Percentiles rank a stretch among this genome's conserved stretches.
Evolutionary conservation across 257 asterid species (phyloP).

Genomic region (Ehretia macrophylla): DNA sequence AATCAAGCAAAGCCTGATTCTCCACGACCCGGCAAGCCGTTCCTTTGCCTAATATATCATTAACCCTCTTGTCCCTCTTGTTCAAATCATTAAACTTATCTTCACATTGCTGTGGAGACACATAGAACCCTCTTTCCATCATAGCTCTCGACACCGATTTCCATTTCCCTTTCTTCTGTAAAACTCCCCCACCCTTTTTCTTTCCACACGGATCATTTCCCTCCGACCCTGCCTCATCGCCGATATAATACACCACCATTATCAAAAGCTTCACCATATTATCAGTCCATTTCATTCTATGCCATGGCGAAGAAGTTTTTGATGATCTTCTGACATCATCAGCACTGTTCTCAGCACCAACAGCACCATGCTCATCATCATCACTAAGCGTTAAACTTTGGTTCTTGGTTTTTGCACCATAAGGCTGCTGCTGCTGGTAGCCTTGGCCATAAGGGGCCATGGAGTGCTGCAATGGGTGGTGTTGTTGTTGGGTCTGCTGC

Average conservation of each 20-base stretch:
- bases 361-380: constrained; percentile 65
- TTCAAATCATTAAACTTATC: constrained; percentile 90
- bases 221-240: constrained; percentile 69
- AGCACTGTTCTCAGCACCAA: constrained; percentile 41
- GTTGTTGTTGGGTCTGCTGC: constrained; percentile 5
- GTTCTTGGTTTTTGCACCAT: constrained; percentile 36
- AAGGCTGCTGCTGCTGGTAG: constrained; percentile 21
- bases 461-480: constrained; percentile 12
- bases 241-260: constrained; percentile 80
- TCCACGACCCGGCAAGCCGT: constrained; percentile 80
- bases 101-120: constrained; percentile 97
- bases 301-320: constrained; percentile 59
- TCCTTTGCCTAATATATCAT: constrained; percentile 86
- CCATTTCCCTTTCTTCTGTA: constrained; percentile 98
- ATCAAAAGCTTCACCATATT: constrained; percentile 79
- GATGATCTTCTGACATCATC: constrained; percentile 58
- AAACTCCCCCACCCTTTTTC: constrained; percentile 50
- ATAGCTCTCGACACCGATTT: constrained; percentile 86
- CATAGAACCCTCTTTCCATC: constrained; percentile 89
- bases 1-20: constrained; percentile 66
- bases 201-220: constrained; percentile 34
- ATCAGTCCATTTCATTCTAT: constrained; percentile 96
- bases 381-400: constrained; percentile 55
- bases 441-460: constrained; percentile 27
- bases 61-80: constrained; percentile 85